Conservation (phyloP, 2,329 filamentous ascomycete species). For the Xylaria sp. region DNA sequence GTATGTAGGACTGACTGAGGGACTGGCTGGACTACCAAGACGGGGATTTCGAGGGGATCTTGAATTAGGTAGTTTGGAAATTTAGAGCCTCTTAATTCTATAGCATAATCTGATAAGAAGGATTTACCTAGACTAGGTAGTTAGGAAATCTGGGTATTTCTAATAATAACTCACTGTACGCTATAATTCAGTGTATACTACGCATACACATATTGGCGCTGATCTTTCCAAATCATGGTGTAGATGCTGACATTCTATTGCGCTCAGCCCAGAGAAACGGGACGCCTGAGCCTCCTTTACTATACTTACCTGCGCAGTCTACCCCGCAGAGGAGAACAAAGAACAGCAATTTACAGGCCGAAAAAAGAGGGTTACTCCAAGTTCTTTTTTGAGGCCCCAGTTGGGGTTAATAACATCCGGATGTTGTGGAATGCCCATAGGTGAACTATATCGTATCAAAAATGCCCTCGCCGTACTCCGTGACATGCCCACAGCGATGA, state of each 20-base stretch:
- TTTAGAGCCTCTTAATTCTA: conserved; percentile 19
- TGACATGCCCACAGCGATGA: not conserved
- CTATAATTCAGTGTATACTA: not conserved
- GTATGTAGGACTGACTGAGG: not conserved
- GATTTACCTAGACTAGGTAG: not conserved
- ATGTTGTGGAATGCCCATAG: not conserved
- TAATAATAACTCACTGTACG: conserved; percentile 26
- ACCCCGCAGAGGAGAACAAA: conserved; percentile 31
- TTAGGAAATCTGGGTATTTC: conserved; percentile 7
- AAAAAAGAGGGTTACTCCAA: conserved; percentile 24
- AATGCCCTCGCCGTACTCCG: not conserved
- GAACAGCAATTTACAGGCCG: not conserved
- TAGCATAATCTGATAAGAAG: conserved; percentile 29
- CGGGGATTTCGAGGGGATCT: not conserved
- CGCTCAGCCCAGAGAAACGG: conserved; percentile 28
- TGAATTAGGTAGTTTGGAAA: conserved; percentile 1
- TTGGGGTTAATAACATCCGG: conserved; percentile 16
- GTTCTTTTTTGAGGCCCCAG: not conserved
- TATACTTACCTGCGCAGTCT: not conserved
- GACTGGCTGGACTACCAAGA: not conserved
- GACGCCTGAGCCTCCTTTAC: not conserved
- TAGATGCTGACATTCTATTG: conserved; percentile 22
- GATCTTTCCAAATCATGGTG: conserved; percentile 24
- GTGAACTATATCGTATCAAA: not conserved
- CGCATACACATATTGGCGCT: not conserved